These are phyloP conservation scores for Chaetomium tenue DNA, from an alignment of 495 filamentous ascomycete species.

Conservation along the genomic window DNA sequence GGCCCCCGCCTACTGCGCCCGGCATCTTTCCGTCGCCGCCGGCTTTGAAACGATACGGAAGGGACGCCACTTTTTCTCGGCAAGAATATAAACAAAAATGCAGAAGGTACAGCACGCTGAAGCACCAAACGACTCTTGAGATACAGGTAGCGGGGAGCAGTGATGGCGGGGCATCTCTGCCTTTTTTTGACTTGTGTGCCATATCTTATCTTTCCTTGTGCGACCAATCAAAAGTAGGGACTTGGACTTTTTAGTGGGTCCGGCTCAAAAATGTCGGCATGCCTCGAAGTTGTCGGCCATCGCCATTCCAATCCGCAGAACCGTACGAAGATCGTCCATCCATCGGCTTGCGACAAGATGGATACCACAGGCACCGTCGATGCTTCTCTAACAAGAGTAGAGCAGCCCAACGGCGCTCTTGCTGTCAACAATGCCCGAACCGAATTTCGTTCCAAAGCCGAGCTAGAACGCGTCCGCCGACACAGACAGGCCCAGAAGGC, in stretches of 20 bases:
- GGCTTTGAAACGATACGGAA: constrained; percentile 86
- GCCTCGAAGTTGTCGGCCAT: constrained; percentile 7
- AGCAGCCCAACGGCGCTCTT: constrained; percentile 47
- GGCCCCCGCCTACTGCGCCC: constrained; percentile 52
- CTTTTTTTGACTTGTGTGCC: constrained; percentile 33
- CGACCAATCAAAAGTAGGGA: constrained; percentile 22
- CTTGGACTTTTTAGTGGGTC: constrained; percentile 35
- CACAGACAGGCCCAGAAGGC: constrained; percentile 64
- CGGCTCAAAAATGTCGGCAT: constrained; percentile 24
- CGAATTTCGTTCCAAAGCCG: constrained; percentile 44
- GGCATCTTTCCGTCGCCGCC: constrained; percentile 68
- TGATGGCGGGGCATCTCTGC: constrained; percentile 35
- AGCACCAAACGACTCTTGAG: constrained; percentile 1
- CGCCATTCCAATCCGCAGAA: not conserved
- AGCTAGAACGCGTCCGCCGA: constrained; percentile 45
- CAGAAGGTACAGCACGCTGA: not conserved
- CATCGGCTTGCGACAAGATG: constrained; percentile 25
- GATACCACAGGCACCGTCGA: constrained; percentile 26
- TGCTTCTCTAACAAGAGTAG: constrained; percentile 25
- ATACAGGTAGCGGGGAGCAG: constrained; percentile 18
- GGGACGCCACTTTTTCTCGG: constrained; percentile 55
- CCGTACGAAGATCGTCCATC: not conserved
- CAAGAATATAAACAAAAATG: not conserved
- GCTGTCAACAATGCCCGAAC: constrained; percentile 45
- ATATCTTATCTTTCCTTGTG: constrained; percentile 32